These are phyloP conservation scores for Coemansia guatemalensis DNA, from an alignment of 192 early-diverging fungal species.

Conservation along the genomic window DNA sequence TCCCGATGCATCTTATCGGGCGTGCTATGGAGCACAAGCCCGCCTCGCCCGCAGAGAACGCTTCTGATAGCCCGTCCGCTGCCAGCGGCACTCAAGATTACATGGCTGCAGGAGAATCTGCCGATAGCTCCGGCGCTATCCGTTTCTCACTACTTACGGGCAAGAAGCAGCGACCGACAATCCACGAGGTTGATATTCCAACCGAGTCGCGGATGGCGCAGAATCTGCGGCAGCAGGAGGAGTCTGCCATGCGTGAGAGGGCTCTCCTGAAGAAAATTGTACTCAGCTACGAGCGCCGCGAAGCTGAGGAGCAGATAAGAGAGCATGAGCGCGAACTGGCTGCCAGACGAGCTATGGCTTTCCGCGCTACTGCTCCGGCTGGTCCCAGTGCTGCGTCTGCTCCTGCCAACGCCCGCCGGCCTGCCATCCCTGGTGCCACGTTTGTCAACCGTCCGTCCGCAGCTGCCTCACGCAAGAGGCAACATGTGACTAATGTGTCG, in stretches of 20 bases:
- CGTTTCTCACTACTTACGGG: slow-evolving; percentile 48
- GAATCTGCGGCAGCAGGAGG: slow-evolving; percentile 79
- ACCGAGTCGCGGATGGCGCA: slow-evolving; percentile 75
- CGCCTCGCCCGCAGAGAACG: neutral
- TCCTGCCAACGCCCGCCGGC: neutral
- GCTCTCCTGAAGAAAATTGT: slow-evolving; percentile 90
- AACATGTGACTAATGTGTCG: neutral
- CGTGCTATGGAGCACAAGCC: slow-evolving; percentile 15
- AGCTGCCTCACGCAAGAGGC: slow-evolving; percentile 13
- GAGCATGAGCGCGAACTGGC: slow-evolving; percentile 24
- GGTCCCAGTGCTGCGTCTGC: neutral
- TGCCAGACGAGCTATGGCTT: slow-evolving; percentile 5
- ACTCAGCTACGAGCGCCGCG: slow-evolving; percentile 75
- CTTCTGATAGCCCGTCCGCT: neutral
- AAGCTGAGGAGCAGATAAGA: slow-evolving; percentile 38
- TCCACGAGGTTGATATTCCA: slow-evolving; percentile 45
- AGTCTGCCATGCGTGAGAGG: slow-evolving; percentile 85
- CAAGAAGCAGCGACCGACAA: slow-evolving; percentile 42
- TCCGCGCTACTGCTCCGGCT: neutral
- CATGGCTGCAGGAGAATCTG: neutral
- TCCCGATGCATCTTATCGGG: slow-evolving; percentile 72
- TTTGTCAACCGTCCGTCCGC: slow-evolving; percentile 21
- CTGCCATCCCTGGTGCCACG: slow-evolving; percentile 27
- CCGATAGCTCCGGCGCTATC: slow-evolving; percentile 18
- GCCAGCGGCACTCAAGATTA: neutral